phyloP scores from a whole-genome alignment of 345 rosid genomes.

The Excoecaria cochinchinensis region DNA sequence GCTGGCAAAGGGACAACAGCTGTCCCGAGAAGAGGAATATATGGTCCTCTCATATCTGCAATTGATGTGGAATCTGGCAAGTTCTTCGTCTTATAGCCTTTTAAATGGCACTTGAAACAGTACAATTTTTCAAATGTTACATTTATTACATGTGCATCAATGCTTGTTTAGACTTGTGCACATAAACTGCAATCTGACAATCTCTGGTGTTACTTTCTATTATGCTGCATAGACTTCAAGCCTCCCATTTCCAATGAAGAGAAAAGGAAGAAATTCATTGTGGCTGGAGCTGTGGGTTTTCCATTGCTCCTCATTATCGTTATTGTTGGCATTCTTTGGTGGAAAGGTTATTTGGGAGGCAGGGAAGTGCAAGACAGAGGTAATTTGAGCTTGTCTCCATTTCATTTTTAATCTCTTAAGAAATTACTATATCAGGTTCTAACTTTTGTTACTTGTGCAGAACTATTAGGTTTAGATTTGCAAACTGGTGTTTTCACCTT shows the following conservation, averaged over 20 bases:
- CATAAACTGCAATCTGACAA: background rate
- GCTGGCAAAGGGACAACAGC: slow-evolving; percentile 24
- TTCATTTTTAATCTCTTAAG: background rate
- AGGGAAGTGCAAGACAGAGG: slow-evolving; percentile 17
- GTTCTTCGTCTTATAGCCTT: background rate
- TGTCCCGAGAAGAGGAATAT: slow-evolving; percentile 5
- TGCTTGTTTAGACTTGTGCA: too few species aligned
- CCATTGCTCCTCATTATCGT: slow-evolving; percentile 24
- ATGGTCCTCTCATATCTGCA: slow-evolving; percentile 27
- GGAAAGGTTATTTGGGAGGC: slow-evolving; percentile 40
- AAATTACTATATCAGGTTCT: too few species aligned
- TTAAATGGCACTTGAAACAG: background rate
- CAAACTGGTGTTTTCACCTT: slow-evolving; percentile 16
- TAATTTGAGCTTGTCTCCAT: background rate
- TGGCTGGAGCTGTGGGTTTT: slow-evolving; percentile 30
- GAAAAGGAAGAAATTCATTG: slow-evolving; percentile 27
- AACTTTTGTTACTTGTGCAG: background rate
- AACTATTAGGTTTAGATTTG: slow-evolving; percentile 7
- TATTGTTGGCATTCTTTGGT: slow-evolving; percentile 23
- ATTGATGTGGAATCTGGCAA: slow-evolving; percentile 18
- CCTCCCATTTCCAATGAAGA: background rate
- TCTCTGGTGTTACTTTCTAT: background rate
- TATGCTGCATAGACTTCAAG: background rate
- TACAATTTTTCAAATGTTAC: background rate
- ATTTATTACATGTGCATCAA: background rate